Base-by-base conservation (phyloP, 2,329 filamentous ascomycete genomes). In the Acephala macrosclerotiorum region DNA sequence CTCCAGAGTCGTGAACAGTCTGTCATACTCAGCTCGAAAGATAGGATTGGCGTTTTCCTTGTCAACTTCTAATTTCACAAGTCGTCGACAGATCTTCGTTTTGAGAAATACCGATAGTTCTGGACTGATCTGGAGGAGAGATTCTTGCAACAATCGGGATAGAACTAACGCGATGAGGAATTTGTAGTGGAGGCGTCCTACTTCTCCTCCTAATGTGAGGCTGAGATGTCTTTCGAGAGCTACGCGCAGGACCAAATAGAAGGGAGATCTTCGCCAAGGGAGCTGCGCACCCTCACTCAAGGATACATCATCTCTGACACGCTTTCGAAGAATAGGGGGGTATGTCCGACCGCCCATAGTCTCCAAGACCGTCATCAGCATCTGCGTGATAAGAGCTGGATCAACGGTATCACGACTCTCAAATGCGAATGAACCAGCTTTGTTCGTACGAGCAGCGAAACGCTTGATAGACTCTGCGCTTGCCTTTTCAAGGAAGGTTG, bases 211-310 rank as follows among this genome's bases (percentile, higher is more conserved):
- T 1, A 83, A 68, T 0, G 72, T 22, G 0, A 78, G 66, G 25
- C 76, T 79, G 0, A 91, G 77, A 7, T 83, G 79, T 0, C 88
- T 81, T 56, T 88, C 82, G 1, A 86, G 69, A 0, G 81, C 80
- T 1, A 92, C 87, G 0, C 88, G 85, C 3, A 91, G 74, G 0
- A 88, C 78, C 0, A 92, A 81, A 84, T 88, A 92, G 59, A 85
- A 82, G 0, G 89, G 82, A 1, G 83, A 83, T 38, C 90, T 79
- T n/a, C 89, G 80, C 89, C 89, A 92, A 0, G 89, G 89, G 0
- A 79, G 72, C 0, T 80, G 74, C 0, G 81, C 79, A 77, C 0
- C 90, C 0, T 82, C 72, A 0, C 80, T 81, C 40, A 33, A 65
- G 22, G 2, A 61, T 0, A 90, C 83, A 16, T 90, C 88, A 58